Conservation (phyloP, 2,329 filamentous ascomycete genomes). For the Trichoderma sp. region DNA sequence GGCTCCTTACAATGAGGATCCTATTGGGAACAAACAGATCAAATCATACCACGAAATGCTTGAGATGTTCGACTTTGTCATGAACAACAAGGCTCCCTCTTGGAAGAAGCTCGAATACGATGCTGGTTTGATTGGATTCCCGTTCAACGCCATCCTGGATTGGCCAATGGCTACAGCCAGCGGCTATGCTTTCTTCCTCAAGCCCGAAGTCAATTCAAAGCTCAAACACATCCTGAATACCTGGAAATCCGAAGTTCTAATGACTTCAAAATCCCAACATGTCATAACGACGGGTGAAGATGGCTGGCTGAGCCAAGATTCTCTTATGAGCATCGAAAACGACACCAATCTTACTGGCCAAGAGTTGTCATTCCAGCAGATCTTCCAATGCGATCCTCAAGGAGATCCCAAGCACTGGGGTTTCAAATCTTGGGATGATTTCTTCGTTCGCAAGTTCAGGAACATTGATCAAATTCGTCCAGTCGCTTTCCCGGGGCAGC, state of each 20-base stretch:
- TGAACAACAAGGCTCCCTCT: conserved; percentile 23
- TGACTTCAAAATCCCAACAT: conserved; percentile 30
- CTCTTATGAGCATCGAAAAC: conserved; percentile 22
- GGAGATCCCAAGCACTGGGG: conserved; percentile 37
- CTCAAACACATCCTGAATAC: conserved; percentile 53
- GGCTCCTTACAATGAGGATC: conserved; percentile 25
- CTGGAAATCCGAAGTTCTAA: conserved; percentile 37
- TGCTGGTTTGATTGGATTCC: conserved; percentile 52
- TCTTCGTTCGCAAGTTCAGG: conserved; percentile 59
- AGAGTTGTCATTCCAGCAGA: conserved; percentile 23
- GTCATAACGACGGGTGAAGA: conserved; percentile 17
- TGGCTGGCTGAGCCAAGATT: conserved; percentile 28
- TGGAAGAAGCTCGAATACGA: conserved; percentile 24
- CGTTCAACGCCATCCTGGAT: conserved; percentile 59
- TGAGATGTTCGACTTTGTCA: conserved; percentile 25
- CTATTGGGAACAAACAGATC: conserved; percentile 23
- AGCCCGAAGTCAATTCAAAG: conserved; percentile 52
- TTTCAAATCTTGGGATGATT: conserved; percentile 64
- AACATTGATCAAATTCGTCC: conserved; percentile 46
- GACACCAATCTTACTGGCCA: conserved; percentile 25
- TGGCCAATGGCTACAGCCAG: conserved; percentile 59
- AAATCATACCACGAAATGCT: conserved; percentile 28
- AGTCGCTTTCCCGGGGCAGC: conserved; percentile 47
- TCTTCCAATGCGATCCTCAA: conserved; percentile 28
- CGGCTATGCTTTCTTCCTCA: conserved; percentile 56